A percentile compares a stretch with the other conserved stretches of the same genome.
Evolutionary conservation across 139 green algal genomes (phyloP).

Genomic region (Micromonas pusilla): DNA sequence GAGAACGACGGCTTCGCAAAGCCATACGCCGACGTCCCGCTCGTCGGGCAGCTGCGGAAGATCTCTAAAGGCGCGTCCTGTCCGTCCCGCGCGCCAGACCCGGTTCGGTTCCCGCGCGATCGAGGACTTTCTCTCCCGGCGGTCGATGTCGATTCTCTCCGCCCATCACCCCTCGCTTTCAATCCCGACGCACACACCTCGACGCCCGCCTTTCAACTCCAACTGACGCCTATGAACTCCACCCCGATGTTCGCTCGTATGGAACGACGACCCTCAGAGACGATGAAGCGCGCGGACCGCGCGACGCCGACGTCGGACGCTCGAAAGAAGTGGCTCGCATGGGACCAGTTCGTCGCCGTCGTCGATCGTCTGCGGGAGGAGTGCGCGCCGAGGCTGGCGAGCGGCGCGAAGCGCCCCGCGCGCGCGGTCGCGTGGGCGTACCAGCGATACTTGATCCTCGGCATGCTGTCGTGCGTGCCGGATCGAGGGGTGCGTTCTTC

Average conservation of each 20-base stretch:
- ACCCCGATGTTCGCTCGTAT: no score
- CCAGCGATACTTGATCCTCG: conserved; percentile 65
- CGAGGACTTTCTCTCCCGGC: no score
- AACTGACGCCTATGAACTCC: no score
- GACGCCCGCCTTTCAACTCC: no score
- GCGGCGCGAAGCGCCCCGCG: background rate
- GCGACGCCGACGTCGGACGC: conserved; percentile 33
- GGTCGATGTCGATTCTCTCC: no score
- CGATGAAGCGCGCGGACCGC: background rate
- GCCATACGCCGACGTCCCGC: conserved; percentile 46
- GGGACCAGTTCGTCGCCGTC: conserved; percentile 52
- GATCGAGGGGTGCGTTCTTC: no score
- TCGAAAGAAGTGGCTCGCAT: conserved; percentile 60
- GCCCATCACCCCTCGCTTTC: no score
- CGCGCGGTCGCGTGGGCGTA: conserved; percentile 38
- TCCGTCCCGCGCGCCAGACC: conserved; percentile 14
- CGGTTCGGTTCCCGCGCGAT: no score
- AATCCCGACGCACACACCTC: no score
- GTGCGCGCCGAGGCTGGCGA: conserved; percentile 26
- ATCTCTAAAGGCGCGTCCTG: conserved; percentile 37
- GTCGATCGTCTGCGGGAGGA: conserved; percentile 42
- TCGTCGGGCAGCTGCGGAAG: conserved; percentile 48
- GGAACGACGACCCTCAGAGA: no score
- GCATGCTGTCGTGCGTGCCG: conserved; percentile 60
- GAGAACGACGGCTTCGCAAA: conserved; percentile 37